Conservation (phyloP, 2,329 filamentous ascomycete genomes). For the Talaromyces sp. region DNA sequence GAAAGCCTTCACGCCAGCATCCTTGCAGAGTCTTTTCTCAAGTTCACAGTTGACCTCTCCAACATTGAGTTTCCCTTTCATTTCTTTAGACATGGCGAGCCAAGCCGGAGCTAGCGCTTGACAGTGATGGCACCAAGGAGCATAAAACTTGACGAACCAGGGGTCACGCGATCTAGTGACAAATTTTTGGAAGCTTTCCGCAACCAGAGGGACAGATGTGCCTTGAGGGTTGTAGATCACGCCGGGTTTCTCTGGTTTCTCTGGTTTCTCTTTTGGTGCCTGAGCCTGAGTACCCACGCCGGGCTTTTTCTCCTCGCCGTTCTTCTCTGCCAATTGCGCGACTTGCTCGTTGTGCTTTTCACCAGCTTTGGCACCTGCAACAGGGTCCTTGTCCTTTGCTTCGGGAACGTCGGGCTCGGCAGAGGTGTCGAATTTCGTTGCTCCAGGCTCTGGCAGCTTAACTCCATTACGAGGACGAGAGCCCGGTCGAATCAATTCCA, state of each 20-base stretch:
- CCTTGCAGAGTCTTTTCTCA: conserved; percentile 85
- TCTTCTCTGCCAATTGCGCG: conserved; percentile 19
- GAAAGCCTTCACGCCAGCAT: conserved; percentile 72
- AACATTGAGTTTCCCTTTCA: conserved; percentile 84
- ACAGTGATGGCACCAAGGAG: conserved; percentile 95
- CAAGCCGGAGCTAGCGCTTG: conserved; percentile 88
- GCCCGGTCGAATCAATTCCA: conserved; percentile 76
- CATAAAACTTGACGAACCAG: conserved; percentile 99
- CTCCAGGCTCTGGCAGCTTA: conserved; percentile 68
- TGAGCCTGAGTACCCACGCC: conserved; percentile 21
- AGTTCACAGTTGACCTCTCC: conserved; percentile 94
- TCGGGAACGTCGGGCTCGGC: conserved; percentile 33
- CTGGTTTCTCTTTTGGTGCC: conserved; percentile 34
- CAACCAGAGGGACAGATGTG: conserved; percentile 67
- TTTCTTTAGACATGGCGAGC: conserved; percentile 83
- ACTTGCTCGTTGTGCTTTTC: conserved; percentile 40
- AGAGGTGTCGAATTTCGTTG: conserved; percentile 43
- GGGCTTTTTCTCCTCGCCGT: conserved; percentile 7
- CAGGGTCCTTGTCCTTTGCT: conserved; percentile 41
- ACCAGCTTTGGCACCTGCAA: conserved; percentile 33
- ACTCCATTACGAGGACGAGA: conserved; percentile 65
- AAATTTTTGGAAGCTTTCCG: conserved; percentile 77
- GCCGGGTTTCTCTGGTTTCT: conserved; percentile 39
- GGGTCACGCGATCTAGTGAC: conserved; percentile 85
- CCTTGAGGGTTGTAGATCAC: conserved; percentile 69